phyloP scores from a whole-genome alignment of 768 basidiomycete genomes.

The Leccinum longicurvipes region DNA sequence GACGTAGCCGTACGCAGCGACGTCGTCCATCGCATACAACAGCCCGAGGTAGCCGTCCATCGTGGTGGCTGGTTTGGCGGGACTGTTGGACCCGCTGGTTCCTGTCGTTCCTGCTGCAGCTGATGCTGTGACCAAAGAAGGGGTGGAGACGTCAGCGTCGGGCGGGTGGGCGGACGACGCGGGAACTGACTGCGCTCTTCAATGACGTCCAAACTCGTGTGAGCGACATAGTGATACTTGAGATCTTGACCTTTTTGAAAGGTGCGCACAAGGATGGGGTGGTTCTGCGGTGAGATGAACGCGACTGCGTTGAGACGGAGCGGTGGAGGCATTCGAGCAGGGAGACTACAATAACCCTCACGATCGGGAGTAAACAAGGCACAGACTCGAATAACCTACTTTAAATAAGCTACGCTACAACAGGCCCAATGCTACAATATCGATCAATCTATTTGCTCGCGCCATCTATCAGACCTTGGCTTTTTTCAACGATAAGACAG shows the following conservation, averaged over 20 bases:
- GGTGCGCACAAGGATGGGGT: slow-evolving; percentile 71
- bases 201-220: slow-evolving; percentile 86
- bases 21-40: slow-evolving; percentile 88
- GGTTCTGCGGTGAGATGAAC: slow-evolving; percentile 81
- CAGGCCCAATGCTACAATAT: background rate
- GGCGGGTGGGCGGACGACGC: background rate
- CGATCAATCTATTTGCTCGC: background rate
- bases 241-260: slow-evolving; percentile 61
- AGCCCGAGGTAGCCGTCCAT: slow-evolving; percentile 82
- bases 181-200: slow-evolving; percentile 78
- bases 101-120: background rate
- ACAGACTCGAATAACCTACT: background rate
- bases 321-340: slow-evolving; percentile 53
- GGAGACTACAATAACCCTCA: background rate
- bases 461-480: background rate
- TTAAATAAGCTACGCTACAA: background rate
- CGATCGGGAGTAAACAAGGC: background rate
- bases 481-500: slow-evolving; percentile 11
- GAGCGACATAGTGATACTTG: slow-evolving; percentile 90
- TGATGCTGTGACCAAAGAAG: background rate
- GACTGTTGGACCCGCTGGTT: background rate
- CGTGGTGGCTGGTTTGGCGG: slow-evolving; percentile 34
- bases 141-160: background rate
- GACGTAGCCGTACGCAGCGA: slow-evolving; percentile 89
- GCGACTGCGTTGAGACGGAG: slow-evolving; percentile 78